These are phyloP conservation scores for Hygrocybe coccinea DNA, from an alignment of 768 basidiomycete species.

Conservation along the genomic window DNA sequence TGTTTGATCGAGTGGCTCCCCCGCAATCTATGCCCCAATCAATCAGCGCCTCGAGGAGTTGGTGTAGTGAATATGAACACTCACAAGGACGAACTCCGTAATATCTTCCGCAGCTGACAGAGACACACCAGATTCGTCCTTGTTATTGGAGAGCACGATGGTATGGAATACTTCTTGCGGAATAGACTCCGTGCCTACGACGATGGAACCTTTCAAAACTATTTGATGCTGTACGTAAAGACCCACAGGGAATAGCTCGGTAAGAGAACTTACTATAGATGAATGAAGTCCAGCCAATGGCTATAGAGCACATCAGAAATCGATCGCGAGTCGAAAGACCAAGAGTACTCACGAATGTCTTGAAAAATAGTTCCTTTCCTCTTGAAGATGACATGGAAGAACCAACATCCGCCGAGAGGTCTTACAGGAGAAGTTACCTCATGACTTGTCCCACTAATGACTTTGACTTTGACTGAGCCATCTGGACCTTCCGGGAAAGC, in stretches of 20 bases:
- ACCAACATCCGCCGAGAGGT: conserved; percentile 93
- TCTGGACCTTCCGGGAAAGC: conserved; percentile 68
- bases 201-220: conserved; percentile 66
- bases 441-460: conserved; percentile 87
- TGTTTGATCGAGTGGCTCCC: conserved; percentile 83
- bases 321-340: not conserved
- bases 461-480: conserved; percentile 66
- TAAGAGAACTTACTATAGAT: conserved; percentile 57
- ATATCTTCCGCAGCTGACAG: conserved; percentile 54
- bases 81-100: conserved; percentile 72
- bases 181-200: conserved; percentile 48
- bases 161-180: conserved; percentile 66
- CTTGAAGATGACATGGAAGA: conserved; percentile 71
- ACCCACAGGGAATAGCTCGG: not conserved
- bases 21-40: conserved; percentile 54
- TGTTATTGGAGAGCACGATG: conserved; percentile 65
- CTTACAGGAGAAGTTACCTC: conserved; percentile 84
- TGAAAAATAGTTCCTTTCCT: conserved; percentile 70
- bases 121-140: conserved; percentile 61
- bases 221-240: conserved; percentile 8
- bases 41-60: conserved; percentile 5
- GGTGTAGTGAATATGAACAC: conserved; percentile 14
- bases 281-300: conserved; percentile 86
- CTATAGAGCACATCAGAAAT: conserved; percentile 31
- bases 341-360: conserved; percentile 57